Evolutionary conservation across 495 filamentous ascomycete species (phyloP).

Genomic region (Oleoguttula mirabilis): DNA sequence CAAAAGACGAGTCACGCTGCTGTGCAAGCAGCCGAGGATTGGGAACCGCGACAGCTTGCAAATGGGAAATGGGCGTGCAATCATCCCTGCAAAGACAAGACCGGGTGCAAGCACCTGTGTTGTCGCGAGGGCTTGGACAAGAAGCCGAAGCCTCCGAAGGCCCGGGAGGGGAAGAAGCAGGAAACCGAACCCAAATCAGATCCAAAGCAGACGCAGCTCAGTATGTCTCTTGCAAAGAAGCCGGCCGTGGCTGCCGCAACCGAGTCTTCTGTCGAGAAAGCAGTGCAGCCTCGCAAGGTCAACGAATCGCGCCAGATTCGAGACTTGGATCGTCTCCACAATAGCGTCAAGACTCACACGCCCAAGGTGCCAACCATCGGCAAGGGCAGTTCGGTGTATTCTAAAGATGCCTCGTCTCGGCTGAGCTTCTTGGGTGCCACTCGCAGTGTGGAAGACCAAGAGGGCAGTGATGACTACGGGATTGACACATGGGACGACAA

Average conservation of each 20-base stretch:
- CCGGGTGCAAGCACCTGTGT: conserved; percentile 71
- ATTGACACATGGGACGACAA: too few relatives aligned
- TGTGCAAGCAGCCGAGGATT: conserved; percentile 10
- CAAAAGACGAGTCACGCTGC: conserved; percentile 1
- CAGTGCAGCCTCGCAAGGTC: too few relatives aligned
- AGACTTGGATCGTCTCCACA: conserved; percentile 9
- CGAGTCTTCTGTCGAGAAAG: too few relatives aligned
- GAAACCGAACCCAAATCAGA: not conserved
- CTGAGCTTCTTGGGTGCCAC: too few relatives aligned
- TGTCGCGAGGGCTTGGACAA: conserved; percentile 82
- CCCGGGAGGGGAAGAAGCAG: conserved; percentile 10
- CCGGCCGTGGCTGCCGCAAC: not conserved
- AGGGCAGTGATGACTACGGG: too few relatives aligned
- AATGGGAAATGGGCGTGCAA: conserved; percentile 88
- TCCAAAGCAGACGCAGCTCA: conserved; percentile 18
- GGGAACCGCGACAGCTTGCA: conserved; percentile 44
- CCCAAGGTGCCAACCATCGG: too few relatives aligned
- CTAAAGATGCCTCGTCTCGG: too few relatives aligned
- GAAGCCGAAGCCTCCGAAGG: conserved; percentile 43
- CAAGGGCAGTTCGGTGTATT: too few relatives aligned
- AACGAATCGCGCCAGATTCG: conserved; percentile 4
- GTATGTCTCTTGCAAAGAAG: conserved; percentile 6
- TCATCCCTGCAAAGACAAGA: conserved; percentile 67
- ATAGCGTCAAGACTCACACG: conserved; percentile 5
- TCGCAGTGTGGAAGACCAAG: too few relatives aligned